These are phyloP conservation scores for Trichophyton verrucosum DNA, from an alignment of 2,329 filamentous ascomycete species.

Conservation along the genomic window DNA sequence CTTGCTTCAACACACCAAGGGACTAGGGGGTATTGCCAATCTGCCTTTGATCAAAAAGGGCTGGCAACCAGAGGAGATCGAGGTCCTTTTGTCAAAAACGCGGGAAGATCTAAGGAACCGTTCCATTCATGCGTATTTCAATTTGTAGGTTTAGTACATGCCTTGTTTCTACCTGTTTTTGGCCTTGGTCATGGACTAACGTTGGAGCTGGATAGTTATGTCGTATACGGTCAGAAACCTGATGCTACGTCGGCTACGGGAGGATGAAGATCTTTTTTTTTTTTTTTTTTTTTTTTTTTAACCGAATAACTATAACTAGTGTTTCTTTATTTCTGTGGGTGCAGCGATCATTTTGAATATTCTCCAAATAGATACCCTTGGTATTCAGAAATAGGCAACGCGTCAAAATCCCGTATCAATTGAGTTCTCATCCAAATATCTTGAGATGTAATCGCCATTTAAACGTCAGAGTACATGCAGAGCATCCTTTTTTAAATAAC, in stretches of 20 bases:
- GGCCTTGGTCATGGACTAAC: background rate
- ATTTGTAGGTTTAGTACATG: constrained; percentile 16
- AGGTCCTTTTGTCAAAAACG: constrained; percentile 22
- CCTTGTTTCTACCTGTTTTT: background rate
- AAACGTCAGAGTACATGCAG: no score
- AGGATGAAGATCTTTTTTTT: background rate
- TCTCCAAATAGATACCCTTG: background rate
- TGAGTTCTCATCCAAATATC: no score
- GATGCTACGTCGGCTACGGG: background rate
- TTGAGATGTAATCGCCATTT: no score
- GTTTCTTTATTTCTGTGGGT: background rate
- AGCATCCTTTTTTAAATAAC: no score
- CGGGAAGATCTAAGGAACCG: constrained; percentile 23
- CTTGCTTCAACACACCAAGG: constrained; percentile 17
- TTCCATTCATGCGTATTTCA: constrained; percentile 22
- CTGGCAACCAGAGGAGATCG: constrained; percentile 21
- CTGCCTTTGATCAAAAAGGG: constrained; percentile 18
- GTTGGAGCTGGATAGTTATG: constrained; percentile 8
- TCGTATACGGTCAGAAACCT: constrained; percentile 13
- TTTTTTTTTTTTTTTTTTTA: background rate
- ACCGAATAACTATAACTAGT: no score
- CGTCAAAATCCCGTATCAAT: no score
- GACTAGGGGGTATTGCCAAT: constrained; percentile 20
- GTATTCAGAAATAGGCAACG: background rate
- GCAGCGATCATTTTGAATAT: no score